Evolutionary conservation across 2,329 filamentous ascomycete species (phyloP).

Genomic region (Fusarium penzigii): DNA sequence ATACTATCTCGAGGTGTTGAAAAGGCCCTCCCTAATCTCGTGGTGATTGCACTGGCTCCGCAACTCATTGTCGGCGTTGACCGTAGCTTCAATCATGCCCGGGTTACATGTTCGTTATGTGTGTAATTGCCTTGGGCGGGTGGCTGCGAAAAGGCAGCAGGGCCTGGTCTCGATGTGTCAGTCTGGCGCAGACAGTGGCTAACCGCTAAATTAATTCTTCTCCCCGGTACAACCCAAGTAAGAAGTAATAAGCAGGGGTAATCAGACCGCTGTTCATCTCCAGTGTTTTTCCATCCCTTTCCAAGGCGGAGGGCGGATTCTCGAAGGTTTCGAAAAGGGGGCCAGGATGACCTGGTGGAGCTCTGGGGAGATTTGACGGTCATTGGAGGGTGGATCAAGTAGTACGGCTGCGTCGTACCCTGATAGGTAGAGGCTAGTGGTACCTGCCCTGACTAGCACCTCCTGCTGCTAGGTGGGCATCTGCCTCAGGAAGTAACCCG

Average conservation of each 20-base stretch:
- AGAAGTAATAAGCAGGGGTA: conserved; percentile 13
- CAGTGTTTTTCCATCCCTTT: conserved; percentile 14
- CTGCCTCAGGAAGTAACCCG: too few relatives aligned
- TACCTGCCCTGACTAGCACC: background rate
- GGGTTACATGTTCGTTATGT: conserved; percentile 4
- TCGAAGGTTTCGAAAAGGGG: conserved; percentile 35
- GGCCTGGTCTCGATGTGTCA: too few relatives aligned
- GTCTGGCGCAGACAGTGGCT: too few relatives aligned
- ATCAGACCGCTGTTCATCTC: conserved; percentile 31
- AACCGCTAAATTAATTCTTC: too few relatives aligned
- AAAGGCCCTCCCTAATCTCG: conserved; percentile 31
- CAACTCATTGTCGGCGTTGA: conserved; percentile 23
- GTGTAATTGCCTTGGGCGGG: too few relatives aligned
- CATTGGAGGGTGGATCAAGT: conserved; percentile 11
- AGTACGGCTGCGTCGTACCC: background rate
- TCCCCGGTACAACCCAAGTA: background rate
- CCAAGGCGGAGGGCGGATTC: conserved; percentile 16
- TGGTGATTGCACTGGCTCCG: conserved; percentile 32
- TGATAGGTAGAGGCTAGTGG: background rate
- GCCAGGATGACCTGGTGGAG: conserved; percentile 25
- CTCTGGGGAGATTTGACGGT: conserved; percentile 23
- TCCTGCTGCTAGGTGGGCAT: background rate
- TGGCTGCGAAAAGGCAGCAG: conserved; percentile 5
- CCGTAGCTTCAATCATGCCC: conserved; percentile 10
- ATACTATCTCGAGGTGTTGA: conserved; percentile 19